Percentiles rank a stretch among this genome's conserved stretches.
Evolutionary conservation across 257 asterid genomes (phyloP).

Genomic region (Paraleonurus japonicus): DNA sequence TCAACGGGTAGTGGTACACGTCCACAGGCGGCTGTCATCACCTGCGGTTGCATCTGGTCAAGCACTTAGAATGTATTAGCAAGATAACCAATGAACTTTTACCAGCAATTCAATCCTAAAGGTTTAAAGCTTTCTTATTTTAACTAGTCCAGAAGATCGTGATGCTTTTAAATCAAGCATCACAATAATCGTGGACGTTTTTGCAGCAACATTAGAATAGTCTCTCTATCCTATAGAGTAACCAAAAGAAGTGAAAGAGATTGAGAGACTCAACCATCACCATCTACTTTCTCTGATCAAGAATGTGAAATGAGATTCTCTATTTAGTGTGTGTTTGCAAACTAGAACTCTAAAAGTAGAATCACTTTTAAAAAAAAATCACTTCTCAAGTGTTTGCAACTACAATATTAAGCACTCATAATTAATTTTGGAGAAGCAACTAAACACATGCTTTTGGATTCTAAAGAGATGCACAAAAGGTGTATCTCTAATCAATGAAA

Average conservation of each 20-base stretch:
- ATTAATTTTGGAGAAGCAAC: too few relatives aligned
- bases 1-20: slow-evolving; percentile 86
- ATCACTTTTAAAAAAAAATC: too few relatives aligned
- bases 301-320: background rate
- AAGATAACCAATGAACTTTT: too few relatives aligned
- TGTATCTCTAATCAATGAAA: too few relatives aligned
- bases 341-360: too few relatives aligned
- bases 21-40: slow-evolving; percentile 51
- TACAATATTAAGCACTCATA: too few relatives aligned
- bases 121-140: background rate
- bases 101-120: background rate
- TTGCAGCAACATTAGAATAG: background rate
- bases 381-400: too few relatives aligned
- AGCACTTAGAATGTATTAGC: background rate
- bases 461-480: too few relatives aligned
- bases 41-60: slow-evolving; percentile 57
- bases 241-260: background rate
- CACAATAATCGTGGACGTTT: background rate
- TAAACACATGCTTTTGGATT: too few relatives aligned
- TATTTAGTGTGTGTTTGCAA: too few relatives aligned
- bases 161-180: background rate
- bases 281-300: background rate
- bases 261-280: background rate
- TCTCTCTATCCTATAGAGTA: background rate
- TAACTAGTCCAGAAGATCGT: background rate